phyloP scores from a whole-genome alignment of 208 protist species.

The Wallacemonas rigidus region DNA sequence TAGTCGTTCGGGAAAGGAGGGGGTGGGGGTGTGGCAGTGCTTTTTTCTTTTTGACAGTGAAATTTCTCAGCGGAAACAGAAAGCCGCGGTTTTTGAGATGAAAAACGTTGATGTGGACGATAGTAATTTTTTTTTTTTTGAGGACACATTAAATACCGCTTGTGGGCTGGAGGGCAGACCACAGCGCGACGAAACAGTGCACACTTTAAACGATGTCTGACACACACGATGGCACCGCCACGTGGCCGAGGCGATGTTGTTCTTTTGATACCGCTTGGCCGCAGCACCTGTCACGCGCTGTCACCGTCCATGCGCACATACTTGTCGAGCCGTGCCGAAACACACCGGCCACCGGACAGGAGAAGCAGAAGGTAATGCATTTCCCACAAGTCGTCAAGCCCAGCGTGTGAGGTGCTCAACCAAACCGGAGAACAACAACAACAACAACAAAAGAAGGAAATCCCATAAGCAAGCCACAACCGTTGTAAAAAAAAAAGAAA shows the following conservation, averaged over 20 bases:
- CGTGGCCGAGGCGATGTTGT: too few relatives aligned
- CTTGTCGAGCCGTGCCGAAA: too few relatives aligned
- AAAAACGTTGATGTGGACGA: constrained; percentile 1
- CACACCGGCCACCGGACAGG: too few relatives aligned
- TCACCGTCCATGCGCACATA: too few relatives aligned
- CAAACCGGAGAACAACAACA: not conserved
- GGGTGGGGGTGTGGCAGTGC: too few relatives aligned
- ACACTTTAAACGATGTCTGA: not conserved
- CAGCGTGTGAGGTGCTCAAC: too few relatives aligned
- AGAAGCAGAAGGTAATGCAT: too few relatives aligned
- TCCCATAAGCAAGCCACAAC: not conserved
- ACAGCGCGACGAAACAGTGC: not conserved
- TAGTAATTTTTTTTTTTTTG: not conserved
- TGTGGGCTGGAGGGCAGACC: not conserved
- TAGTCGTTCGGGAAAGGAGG: too few relatives aligned
- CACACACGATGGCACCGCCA: too few relatives aligned
- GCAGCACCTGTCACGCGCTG: too few relatives aligned
- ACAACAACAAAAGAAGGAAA: not conserved
- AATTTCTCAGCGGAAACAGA: not conserved
- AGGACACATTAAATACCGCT: not conserved
- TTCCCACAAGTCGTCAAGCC: too few relatives aligned
- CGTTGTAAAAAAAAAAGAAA: constrained; percentile 8
- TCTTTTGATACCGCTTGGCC: too few relatives aligned
- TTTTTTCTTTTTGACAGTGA: not conserved
- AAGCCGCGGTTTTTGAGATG: not conserved